phyloP scores from a whole-genome alignment of 306 rosid genomes.

The barrel medic (Medicago truncatula) region DNA sequence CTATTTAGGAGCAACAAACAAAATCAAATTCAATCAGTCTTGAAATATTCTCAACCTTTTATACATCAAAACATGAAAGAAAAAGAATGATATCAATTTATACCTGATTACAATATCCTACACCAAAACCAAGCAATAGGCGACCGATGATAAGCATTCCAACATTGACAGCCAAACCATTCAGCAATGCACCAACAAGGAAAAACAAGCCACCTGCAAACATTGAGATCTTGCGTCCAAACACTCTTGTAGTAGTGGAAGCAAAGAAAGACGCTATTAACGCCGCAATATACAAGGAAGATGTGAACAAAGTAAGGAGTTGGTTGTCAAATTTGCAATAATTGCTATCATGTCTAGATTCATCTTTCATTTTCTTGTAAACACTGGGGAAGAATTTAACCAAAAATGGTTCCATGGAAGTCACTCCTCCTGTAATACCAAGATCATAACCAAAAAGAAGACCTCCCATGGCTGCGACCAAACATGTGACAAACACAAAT shows the following conservation, averaged over 20 bases:
- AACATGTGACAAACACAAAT: not conserved
- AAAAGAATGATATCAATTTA: not conserved
- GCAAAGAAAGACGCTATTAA: constrained; percentile 6
- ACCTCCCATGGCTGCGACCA: constrained; percentile 8
- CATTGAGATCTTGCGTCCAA: not conserved
- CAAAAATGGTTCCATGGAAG: not conserved
- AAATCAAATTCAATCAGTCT: not conserved
- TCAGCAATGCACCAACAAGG: not conserved
- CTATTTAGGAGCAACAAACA: not conserved
- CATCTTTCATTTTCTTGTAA: constrained; percentile 4
- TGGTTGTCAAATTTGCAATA: constrained; percentile 1
- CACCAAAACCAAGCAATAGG: not conserved
- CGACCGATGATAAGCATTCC: constrained; percentile 2
- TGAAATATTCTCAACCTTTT: not conserved
- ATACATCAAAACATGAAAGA: not conserved
- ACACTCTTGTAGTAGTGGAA: constrained; percentile 5
- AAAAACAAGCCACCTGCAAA: not conserved
- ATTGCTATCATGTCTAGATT: not conserved
- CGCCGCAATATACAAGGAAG: constrained; percentile 1
- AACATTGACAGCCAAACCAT: not conserved
- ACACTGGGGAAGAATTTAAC: not conserved
- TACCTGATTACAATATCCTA: constrained; percentile 41
- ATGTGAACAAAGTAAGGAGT: constrained; percentile 1
- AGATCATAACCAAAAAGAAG: constrained; percentile 7
- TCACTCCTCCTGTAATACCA: constrained; percentile 16